These are phyloP conservation scores for Punctularia strigosozonata DNA, from an alignment of 768 basidiomycete species.

Conservation along the genomic window DNA sequence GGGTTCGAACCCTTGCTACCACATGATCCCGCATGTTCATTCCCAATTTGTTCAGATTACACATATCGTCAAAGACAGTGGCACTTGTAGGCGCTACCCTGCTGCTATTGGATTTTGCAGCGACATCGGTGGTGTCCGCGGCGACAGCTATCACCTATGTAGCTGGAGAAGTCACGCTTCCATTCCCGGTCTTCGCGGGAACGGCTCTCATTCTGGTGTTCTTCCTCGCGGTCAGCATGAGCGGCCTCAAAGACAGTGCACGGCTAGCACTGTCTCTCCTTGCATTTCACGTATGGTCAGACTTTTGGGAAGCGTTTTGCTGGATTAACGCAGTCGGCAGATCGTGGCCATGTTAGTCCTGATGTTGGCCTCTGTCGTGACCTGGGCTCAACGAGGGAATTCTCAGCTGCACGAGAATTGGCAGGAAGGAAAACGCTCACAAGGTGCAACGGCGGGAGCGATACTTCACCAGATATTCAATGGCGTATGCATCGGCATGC, in stretches of 20 bases:
- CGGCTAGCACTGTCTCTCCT: slow-evolving; percentile 46
- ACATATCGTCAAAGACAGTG: slow-evolving; percentile 49
- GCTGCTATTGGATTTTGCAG: slow-evolving; percentile 59
- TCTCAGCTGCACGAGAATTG: slow-evolving; percentile 43
- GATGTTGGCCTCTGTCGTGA: slow-evolving; percentile 33
- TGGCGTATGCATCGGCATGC: slow-evolving; percentile 59
- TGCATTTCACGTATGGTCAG: slow-evolving; percentile 40
- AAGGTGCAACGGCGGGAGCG: slow-evolving; percentile 16
- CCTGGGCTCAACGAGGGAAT: slow-evolving; percentile 42
- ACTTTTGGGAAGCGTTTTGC: neutral
- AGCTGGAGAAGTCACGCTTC: slow-evolving; percentile 45
- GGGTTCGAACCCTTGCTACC: slow-evolving; percentile 9
- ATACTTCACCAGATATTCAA: slow-evolving; percentile 42
- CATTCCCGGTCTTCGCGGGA: slow-evolving; percentile 42
- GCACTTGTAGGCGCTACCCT: slow-evolving; percentile 57
- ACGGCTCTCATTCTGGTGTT: slow-evolving; percentile 41
- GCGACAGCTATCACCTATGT: slow-evolving; percentile 63
- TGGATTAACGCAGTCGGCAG: slow-evolving; percentile 19
- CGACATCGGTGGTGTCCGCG: slow-evolving; percentile 62
- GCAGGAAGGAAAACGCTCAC: slow-evolving; percentile 26
- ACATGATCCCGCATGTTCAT: neutral
- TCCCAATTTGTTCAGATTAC: slow-evolving; percentile 28
- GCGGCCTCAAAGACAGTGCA: slow-evolving; percentile 52
- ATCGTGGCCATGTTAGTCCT: slow-evolving; percentile 43
- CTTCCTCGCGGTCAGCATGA: slow-evolving; percentile 43